phyloP scores from a whole-genome alignment of 371 early-diverging fungal species.

The Thermomucor indicae-seudaticae region DNA sequence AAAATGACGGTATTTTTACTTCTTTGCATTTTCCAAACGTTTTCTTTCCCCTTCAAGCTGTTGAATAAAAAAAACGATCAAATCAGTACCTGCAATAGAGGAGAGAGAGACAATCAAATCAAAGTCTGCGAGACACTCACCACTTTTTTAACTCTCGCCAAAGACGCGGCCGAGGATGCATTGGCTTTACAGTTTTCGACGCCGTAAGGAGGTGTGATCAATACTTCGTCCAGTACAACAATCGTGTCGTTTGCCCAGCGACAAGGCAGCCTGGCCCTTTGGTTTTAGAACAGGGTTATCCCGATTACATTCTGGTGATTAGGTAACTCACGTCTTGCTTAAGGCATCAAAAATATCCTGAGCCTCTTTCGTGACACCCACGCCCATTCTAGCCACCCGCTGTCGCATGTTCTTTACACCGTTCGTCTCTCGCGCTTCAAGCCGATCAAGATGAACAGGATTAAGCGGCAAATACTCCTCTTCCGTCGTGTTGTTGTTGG shows the following conservation, averaged over 20 bases:
- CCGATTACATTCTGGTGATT: not conserved
- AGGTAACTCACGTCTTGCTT: slow-evolving; percentile 68
- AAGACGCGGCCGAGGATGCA: slow-evolving; percentile 49
- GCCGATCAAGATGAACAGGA: slow-evolving; percentile 48
- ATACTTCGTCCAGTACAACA: slow-evolving; percentile 81
- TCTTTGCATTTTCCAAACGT: slow-evolving; percentile 34
- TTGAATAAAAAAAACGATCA: not conserved
- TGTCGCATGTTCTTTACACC: slow-evolving; percentile 52
- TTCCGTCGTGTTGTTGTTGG: slow-evolving; percentile 27
- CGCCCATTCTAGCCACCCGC: slow-evolving; percentile 70
- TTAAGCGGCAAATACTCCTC: slow-evolving; percentile 22
- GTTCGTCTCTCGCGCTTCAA: slow-evolving; percentile 61
- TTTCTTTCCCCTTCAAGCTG: slow-evolving; percentile 58
- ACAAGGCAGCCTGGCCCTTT: slow-evolving; percentile 65
- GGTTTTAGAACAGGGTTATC: not conserved
- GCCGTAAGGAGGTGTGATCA: slow-evolving; percentile 72
- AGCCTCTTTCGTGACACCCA: slow-evolving; percentile 73
- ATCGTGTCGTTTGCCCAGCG: slow-evolving; percentile 76
- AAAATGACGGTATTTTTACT: no score
- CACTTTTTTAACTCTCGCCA: slow-evolving; percentile 77
- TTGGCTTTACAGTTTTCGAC: slow-evolving; percentile 69
- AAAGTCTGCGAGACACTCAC: slow-evolving; percentile 38
- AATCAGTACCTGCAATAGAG: no score
- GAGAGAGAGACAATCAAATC: no score
- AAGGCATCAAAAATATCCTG: slow-evolving; percentile 83